Evolutionary conservation across 192 early-diverging fungal species (phyloP).

Genomic region (Coemansia sp.): DNA sequence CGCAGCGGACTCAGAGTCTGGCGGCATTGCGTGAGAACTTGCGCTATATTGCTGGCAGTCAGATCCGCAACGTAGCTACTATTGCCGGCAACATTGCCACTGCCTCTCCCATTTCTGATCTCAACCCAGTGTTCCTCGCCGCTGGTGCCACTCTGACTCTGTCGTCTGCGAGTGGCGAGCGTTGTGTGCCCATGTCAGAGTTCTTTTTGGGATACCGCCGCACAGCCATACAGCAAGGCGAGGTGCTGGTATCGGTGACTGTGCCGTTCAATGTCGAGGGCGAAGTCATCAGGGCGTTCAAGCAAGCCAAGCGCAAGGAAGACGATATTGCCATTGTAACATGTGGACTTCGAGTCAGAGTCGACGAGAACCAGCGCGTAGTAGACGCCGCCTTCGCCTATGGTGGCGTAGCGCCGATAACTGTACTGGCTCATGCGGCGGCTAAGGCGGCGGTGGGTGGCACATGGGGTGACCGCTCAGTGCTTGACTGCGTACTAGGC

Average conservation of each 20-base stretch:
- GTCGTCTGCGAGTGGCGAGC: slow-evolving; percentile 45
- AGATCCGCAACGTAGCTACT: slow-evolving; percentile 86
- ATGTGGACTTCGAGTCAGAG: slow-evolving; percentile 66
- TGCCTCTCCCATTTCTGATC: slow-evolving; percentile 87
- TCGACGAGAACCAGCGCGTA: slow-evolving; percentile 50
- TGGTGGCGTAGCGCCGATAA: slow-evolving; percentile 78
- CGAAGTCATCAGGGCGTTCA: slow-evolving; percentile 75
- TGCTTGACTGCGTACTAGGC: slow-evolving; percentile 69
- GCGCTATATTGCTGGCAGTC: slow-evolving; percentile 79
- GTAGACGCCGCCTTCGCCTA: slow-evolving; percentile 72
- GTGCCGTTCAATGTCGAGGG: slow-evolving; percentile 64
- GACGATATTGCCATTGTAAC: slow-evolving; percentile 91
- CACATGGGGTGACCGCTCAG: slow-evolving; percentile 58
- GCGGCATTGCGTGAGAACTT: slow-evolving; percentile 73
- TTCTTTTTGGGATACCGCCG: slow-evolving; percentile 86
- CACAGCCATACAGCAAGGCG: slow-evolving; percentile 65
- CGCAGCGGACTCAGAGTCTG: slow-evolving; percentile 59
- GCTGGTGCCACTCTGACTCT: slow-evolving; percentile 59
- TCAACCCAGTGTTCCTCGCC: slow-evolving; percentile 85
- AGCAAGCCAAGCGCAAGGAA: slow-evolving; percentile 86
- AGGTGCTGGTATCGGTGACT: slow-evolving; percentile 67
- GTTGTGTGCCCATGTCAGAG: slow-evolving; percentile 61
- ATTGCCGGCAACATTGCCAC: slow-evolving; percentile 87
- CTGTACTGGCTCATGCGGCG: slow-evolving; percentile 60
- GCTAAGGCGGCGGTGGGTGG: slow-evolving; percentile 55